Percentiles rank a stretch among this genome's conserved stretches.
Conservation (phyloP, 257 asterid genomes). For the Cruciata laevipes region DNA sequence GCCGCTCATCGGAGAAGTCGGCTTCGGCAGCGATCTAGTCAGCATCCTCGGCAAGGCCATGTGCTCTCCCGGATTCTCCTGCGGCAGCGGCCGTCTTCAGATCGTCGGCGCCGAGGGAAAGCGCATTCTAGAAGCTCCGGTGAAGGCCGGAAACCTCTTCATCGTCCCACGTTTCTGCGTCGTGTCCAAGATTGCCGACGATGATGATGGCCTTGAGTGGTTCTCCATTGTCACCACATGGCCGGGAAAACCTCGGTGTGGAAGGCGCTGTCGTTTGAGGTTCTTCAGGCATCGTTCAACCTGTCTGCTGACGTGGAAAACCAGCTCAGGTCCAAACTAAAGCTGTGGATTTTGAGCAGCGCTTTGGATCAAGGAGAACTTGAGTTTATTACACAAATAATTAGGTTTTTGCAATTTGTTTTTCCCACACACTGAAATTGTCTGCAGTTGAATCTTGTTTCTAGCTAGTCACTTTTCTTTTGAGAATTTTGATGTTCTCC, state of each 20-base stretch:
- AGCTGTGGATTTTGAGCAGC: neutral
- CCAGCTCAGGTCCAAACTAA: slow-evolving; percentile 47
- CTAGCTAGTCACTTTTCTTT: neutral
- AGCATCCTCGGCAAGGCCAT: slow-evolving; percentile 63
- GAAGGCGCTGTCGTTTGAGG: slow-evolving; percentile 61
- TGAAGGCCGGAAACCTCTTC: slow-evolving; percentile 59
- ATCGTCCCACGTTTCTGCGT: slow-evolving; percentile 73
- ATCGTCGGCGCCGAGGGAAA: slow-evolving; percentile 79
- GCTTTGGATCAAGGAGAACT: neutral
- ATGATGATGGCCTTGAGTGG: slow-evolving; percentile 82
- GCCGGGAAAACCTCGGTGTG: slow-evolving; percentile 60
- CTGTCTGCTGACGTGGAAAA: slow-evolving; percentile 51
- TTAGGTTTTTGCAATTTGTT: neutral
- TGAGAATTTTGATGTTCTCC: neutral
- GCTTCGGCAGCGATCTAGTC: slow-evolving; percentile 80
- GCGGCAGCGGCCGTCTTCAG: slow-evolving; percentile 84
- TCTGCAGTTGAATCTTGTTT: neutral
- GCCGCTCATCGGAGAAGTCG: slow-evolving; percentile 80
- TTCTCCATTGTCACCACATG: slow-evolving; percentile 82
- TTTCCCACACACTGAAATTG: neutral
- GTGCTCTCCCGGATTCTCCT: slow-evolving; percentile 93
- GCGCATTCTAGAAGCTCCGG: slow-evolving; percentile 48
- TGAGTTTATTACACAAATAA: neutral
- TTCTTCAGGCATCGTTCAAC: slow-evolving; percentile 54
- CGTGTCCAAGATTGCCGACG: slow-evolving; percentile 77